Percentiles rank a stretch among this genome's conserved stretches.
phyloP scores from a whole-genome alignment of 2,329 filamentous ascomycete genomes.

The Exophiala dermatitidis region DNA sequence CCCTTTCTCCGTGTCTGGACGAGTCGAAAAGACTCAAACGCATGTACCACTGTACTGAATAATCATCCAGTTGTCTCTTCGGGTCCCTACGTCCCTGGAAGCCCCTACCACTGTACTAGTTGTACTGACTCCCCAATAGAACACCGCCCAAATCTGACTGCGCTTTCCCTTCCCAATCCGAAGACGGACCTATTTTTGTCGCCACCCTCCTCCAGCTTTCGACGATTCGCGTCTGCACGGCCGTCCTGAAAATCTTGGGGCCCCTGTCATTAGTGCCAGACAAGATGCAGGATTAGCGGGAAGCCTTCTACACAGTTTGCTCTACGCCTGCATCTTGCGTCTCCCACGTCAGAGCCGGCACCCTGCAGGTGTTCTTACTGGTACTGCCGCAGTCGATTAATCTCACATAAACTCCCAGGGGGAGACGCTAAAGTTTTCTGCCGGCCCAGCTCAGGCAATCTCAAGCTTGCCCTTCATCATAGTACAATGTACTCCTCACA shows the following conservation, averaged over 20 bases:
- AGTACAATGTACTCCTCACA: not conserved
- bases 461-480: too few species aligned
- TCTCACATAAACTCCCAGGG: too few species aligned
- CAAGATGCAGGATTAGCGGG: not conserved
- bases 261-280: constrained; percentile 2
- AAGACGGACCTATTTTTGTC: constrained; percentile 20
- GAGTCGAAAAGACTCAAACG: not conserved
- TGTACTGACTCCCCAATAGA: not conserved
- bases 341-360: constrained; percentile 14
- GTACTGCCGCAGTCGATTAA: not conserved
- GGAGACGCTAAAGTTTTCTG: too few species aligned
- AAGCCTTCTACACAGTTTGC: constrained; percentile 1
- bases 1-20: constrained; percentile 6
- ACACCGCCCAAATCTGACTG: not conserved
- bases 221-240: not conserved
- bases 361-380: not conserved
- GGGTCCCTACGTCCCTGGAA: not conserved
- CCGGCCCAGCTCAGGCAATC: too few species aligned
- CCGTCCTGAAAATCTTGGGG: not conserved
- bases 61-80: too few species aligned
- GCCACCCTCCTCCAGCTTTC: constrained; percentile 13
- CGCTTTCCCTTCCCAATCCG: not conserved
- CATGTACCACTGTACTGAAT: not conserved
- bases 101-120: not conserved
- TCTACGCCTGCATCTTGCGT: constrained; percentile 6